phyloP scores from a whole-genome alignment of 2,329 filamentous ascomycete species.

The Trichoderma hamatum region DNA sequence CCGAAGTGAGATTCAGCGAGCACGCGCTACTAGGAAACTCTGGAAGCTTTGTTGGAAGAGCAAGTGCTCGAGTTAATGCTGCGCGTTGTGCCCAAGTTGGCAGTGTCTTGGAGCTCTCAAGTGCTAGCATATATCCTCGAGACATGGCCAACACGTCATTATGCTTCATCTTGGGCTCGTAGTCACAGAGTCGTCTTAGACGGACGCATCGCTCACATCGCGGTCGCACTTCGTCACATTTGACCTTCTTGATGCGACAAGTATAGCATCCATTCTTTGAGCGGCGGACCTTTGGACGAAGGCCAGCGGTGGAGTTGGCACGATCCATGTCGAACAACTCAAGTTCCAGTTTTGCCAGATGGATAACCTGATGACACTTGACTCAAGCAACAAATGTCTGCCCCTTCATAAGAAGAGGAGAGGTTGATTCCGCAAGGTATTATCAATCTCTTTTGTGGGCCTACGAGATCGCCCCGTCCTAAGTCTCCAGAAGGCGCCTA shows the following conservation, averaged over 20 bases:
- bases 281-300: conserved; percentile 26
- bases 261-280: conserved; percentile 36
- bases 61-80: conserved; percentile 24
- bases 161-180: conserved; percentile 31
- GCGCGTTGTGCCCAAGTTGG: conserved; percentile 23
- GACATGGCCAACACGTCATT: conserved; percentile 17
- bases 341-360: background rate
- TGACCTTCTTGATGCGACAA: conserved; percentile 39
- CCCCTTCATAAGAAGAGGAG: background rate
- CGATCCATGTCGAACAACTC: conserved; percentile 1
- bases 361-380: background rate
- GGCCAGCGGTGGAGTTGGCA: background rate
- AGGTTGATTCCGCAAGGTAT: background rate
- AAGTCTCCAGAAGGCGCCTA: background rate
- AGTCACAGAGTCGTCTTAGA: conserved; percentile 37
- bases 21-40: conserved; percentile 30
- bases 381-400: background rate
- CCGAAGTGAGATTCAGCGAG: conserved; percentile 34
- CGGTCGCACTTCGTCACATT: conserved; percentile 38
- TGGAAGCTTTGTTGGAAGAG: conserved; percentile 26
- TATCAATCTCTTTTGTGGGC: conserved; percentile 3
- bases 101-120: conserved; percentile 9
- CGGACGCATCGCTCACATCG: conserved; percentile 36
- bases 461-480: background rate
- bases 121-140: conserved; percentile 4